Evolutionary conservation across 2,329 filamentous ascomycete genomes (phyloP), one percentile per base, ranked within the genome.

Genomic region (Ophiobolus disseminans): DNA sequence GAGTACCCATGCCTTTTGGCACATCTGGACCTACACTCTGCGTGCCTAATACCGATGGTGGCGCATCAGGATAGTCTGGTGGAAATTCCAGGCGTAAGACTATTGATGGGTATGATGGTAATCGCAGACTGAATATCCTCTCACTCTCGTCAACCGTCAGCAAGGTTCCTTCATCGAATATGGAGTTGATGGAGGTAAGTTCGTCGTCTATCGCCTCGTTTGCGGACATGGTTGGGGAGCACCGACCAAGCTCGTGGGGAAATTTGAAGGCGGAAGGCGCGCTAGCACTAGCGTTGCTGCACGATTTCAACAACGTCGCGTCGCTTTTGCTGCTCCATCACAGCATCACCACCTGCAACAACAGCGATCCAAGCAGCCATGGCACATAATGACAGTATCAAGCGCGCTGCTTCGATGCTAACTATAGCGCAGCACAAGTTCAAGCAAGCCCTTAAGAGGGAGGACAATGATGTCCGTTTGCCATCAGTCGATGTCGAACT

Each of bases 101-200:
- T 46, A 83, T 73, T 3, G 73, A 82, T 8, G 88, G 41, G 53
- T 83, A 81, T 21, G 82, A 80, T 0, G 90, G 90, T 2, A 93
- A 81, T 40, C 80, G 82, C 40, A 97, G 80, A 70, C 49, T 75
- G 65, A 34, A 78, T 62, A 55, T 59, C 66, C 41, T 72, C 48
- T 47, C 50, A 39, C 60, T 38, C 20, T 54, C 43, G 45, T 68
- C 61, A 21, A 70, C 53, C 0, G 59, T 53, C 1, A 61, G 51
- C 6, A 92, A 78, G 9, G 87, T 88, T n/a, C 77, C 78, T 38
- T 85, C 80, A 56, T 86, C 87, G 74, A 92, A 94, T 57, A 94
- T 94, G 45, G 90, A 89, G 73, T 93, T 94, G 65, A 94, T 87
- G 54, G 88, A 90, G 66, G 87, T 87, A 22, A 92, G 76, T 69